phyloP scores from a whole-genome alignment of 2,329 filamentous ascomycete genomes.

The Akanthomyces uredinophilus region DNA sequence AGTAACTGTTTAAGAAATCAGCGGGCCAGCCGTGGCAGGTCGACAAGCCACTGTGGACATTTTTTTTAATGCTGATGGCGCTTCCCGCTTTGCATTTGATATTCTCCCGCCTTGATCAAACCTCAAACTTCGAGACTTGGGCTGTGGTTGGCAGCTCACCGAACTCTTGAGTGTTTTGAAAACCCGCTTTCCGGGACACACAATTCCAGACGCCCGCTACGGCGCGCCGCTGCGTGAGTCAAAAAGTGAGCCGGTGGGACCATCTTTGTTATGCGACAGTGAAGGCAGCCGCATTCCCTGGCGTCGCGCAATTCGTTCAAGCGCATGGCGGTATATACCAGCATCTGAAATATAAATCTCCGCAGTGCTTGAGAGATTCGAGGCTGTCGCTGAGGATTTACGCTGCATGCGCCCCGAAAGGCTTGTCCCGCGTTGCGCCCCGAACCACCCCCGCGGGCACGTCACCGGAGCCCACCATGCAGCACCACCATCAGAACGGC shows the following conservation, averaged over 20 bases:
- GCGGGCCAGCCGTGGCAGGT: background rate
- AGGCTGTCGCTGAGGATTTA: background rate
- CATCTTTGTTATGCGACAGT: background rate
- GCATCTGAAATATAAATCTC: background rate
- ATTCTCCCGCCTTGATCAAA: background rate
- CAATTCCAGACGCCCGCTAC: background rate
- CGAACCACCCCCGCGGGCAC: background rate
- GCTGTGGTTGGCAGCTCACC: background rate
- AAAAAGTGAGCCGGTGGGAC: background rate
- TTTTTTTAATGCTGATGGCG: background rate
- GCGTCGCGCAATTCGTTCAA: background rate
- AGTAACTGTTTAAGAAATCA: slow-evolving; percentile 9
- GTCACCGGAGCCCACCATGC: background rate
- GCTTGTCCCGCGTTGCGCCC: background rate
- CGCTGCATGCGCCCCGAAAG: background rate
- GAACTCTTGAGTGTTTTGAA: background rate
- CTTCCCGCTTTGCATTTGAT: background rate
- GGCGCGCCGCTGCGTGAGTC: background rate
- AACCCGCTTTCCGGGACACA: background rate
- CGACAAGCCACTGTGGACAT: background rate
- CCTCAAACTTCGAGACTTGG: background rate
- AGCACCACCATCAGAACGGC: slow-evolving; percentile 32
- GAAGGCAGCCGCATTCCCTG: background rate
- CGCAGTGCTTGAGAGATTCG: background rate
- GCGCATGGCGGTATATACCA: background rate